These are phyloP conservation scores for Neurospora sp. DNA, from an alignment of 495 filamentous ascomycete species.

Conservation along the genomic window DNA sequence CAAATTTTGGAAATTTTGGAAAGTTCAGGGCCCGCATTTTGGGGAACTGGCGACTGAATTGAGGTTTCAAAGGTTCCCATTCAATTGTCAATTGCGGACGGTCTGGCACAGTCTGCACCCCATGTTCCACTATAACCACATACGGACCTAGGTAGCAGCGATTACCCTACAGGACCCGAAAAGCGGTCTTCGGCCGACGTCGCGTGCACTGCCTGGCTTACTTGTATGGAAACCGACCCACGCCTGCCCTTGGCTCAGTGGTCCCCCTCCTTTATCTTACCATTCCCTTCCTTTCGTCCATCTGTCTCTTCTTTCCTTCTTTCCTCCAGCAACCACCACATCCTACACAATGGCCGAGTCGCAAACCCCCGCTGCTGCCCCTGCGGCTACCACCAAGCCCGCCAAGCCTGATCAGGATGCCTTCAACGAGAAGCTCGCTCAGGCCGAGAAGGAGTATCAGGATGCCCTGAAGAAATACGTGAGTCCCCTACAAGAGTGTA, in stretches of 20 bases:
- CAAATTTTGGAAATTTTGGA: constrained; percentile 2
- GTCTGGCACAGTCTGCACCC: background rate
- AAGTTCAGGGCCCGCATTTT: background rate
- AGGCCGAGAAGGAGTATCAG: constrained; percentile 74
- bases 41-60: background rate
- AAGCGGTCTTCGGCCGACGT: background rate
- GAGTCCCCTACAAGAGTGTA: too few species aligned
- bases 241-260: background rate
- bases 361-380: constrained; percentile 36
- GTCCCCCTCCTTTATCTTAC: background rate
- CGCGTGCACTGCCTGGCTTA: background rate
- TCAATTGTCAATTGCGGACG: background rate
- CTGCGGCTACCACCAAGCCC: constrained; percentile 44
- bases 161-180: background rate
- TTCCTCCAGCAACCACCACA: background rate
- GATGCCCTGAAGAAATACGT: constrained; percentile 68
- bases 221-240: background rate
- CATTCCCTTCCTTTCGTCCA: background rate
- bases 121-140: background rate
- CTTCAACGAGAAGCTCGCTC: constrained; percentile 60
- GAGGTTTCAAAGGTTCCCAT: background rate
- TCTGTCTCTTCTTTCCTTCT: constrained; percentile 2
- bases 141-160: background rate
- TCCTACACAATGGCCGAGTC: constrained; percentile 31
- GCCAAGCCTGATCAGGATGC: constrained; percentile 60